Evolutionary conservation across 2,329 filamentous ascomycete species (phyloP).

Genomic region (Clathrospora elynae): DNA sequence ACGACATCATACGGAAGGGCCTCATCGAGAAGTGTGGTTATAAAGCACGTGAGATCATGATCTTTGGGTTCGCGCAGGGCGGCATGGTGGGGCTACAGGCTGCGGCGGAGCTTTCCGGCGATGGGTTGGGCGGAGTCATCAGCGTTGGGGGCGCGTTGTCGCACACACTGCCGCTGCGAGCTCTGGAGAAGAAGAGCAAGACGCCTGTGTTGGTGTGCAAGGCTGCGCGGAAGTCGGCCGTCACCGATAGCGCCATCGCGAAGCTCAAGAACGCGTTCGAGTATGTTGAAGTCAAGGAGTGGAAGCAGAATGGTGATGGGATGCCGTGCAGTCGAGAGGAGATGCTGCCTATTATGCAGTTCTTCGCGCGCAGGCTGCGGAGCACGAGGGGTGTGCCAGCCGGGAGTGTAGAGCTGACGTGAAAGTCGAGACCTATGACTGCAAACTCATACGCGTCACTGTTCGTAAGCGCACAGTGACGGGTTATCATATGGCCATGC

Average conservation of each 20-base stretch:
- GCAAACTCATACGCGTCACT: no score
- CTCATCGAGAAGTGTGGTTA: constrained; percentile 58
- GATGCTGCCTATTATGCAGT: constrained; percentile 89
- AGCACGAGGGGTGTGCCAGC: constrained; percentile 60
- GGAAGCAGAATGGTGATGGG: constrained; percentile 67
- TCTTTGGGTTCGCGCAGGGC: constrained; percentile 64
- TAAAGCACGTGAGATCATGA: constrained; percentile 55
- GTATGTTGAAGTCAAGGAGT: constrained; percentile 47
- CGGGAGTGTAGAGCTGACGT: constrained; percentile 57
- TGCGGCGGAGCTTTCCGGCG: constrained; percentile 43
- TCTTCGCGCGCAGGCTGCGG: constrained; percentile 68
- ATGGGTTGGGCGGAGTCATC: constrained; percentile 63
- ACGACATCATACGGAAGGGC: constrained; percentile 52
- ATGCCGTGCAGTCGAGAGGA: constrained; percentile 87
- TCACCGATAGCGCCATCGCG: constrained; percentile 68
- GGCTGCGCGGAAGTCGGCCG: constrained; percentile 56
- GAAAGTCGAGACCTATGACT: constrained; percentile 9
- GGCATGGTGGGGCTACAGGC: constrained; percentile 60
- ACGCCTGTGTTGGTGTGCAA: constrained; percentile 69
- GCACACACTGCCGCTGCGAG: constrained; percentile 33
- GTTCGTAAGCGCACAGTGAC: neutral
- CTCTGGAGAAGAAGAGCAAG: constrained; percentile 57
- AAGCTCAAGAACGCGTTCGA: constrained; percentile 69
- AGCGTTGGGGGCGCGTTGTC: constrained; percentile 67
- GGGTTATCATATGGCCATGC: no score